Evolutionary conservation across 1,284 basidiomycete species (phyloP), one percentile per base, ranked within the genome.

Genomic region (Trichosporon sp.): DNA sequence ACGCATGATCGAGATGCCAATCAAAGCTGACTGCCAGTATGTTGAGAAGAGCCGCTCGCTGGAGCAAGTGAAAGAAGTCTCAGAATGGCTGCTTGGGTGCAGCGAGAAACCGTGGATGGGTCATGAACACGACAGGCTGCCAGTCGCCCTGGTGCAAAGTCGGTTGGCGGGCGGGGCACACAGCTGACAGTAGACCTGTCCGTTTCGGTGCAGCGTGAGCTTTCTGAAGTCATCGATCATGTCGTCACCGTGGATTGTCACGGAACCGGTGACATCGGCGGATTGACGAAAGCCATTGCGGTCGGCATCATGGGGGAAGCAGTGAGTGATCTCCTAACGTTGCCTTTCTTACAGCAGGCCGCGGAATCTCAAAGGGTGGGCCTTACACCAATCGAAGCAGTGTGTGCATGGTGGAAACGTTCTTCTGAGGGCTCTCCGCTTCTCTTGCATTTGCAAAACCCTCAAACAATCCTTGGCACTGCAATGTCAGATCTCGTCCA

Each of bases 401-500:
- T 63, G 59, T 11, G 32, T 3, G 16, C 32, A 3, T 37, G 59
- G 32, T 63, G 59, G 59, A 19, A 35, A n/a, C 12, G 7, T 16
- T 35, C 43, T 10, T 2, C 21, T n/a, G 16, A 35, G 78, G 77
- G 64, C n/a, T 26, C 71, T 1, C 71, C 77, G 6, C 35, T 79
- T 3, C 51, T 82, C n/a, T 26, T 82, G 26, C 76, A 81, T 59
- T 76, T 82, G 8, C 73, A 78, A 61, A 72, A 81, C 26, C 79
- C 80, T 2, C 81, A 82, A 67, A 54, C 76, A 10, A 65, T 80
- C 0, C 68, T 75, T 1, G 14, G 73, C 0, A 38, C 65, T 0
- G 75, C 77, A 0, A 69, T 82, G 0, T 71, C 79, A 0, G 79
- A 82, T 59, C 70, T 81, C 8, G 77, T 78, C 10, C 79, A 81